phyloP scores from a whole-genome alignment of 2,329 filamentous ascomycete genomes.

The Colletotrichum sp. region DNA sequence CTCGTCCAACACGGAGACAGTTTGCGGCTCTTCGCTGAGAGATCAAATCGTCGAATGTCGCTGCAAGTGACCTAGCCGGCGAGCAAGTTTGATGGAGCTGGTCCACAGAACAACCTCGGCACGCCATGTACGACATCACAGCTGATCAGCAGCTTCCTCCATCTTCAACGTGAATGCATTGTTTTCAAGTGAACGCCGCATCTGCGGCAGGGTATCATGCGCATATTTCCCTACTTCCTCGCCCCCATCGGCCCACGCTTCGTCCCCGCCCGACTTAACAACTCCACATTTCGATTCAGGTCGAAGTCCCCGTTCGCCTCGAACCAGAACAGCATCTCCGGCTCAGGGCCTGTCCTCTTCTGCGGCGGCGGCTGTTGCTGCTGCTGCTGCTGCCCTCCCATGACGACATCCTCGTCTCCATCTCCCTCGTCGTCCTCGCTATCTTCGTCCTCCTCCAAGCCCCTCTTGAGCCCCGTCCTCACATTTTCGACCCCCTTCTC shows the following conservation, averaged over 20 bases:
- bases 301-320: conserved; percentile 48
- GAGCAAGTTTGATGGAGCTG: not conserved
- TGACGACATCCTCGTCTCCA: conserved; percentile 52
- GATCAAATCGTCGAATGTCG: not conserved
- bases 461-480: conserved; percentile 70
- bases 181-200: not conserved
- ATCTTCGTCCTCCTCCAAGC: conserved; percentile 53
- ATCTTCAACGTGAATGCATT: not conserved
- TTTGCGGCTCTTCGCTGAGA: not conserved
- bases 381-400: conserved; percentile 27
- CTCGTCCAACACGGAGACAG: not conserved
- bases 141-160: not conserved
- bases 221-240: not conserved
- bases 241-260: conserved; percentile 9
- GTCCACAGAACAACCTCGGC: not conserved
- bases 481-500: conserved; percentile 71
- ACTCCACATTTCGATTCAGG: conserved; percentile 50
- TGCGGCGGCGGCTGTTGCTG: conserved; percentile 30
- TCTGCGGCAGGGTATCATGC: conserved; percentile 21
- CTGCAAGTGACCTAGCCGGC: not conserved
- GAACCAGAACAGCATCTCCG: conserved; percentile 54
- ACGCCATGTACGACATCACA: not conserved
- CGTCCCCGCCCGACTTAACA: conserved; percentile 36
- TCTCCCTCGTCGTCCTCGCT: conserved; percentile 66
- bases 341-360: conserved; percentile 39